phyloP scores from a whole-genome alignment of 768 basidiomycete genomes.

The Scleroderma bovista region DNA sequence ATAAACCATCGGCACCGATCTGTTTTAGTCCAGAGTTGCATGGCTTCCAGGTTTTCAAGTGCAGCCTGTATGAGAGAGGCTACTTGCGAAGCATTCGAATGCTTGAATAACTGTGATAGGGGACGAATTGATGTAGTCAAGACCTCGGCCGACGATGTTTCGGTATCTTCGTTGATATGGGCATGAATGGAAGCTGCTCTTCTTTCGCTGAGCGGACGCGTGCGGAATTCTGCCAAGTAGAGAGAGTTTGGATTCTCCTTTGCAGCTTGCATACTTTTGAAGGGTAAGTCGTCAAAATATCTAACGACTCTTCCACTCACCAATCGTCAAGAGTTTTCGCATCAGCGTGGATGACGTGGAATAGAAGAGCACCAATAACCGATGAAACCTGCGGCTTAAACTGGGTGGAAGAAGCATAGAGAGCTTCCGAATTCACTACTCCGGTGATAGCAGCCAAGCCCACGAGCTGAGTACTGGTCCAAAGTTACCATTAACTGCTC shows the following conservation, averaged over 20 bases:
- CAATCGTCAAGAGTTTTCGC: slow-evolving; percentile 58
- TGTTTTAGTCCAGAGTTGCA: slow-evolving; percentile 57
- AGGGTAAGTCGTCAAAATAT: background rate
- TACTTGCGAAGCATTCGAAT: slow-evolving; percentile 73
- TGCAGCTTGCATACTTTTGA: slow-evolving; percentile 48
- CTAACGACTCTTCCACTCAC: slow-evolving; percentile 33
- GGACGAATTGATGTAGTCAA: slow-evolving; percentile 68
- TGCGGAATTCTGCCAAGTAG: slow-evolving; percentile 81
- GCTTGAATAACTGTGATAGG: slow-evolving; percentile 64
- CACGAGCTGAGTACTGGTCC: slow-evolving; percentile 69
- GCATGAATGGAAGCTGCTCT: slow-evolving; percentile 86
- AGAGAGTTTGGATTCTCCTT: slow-evolving; percentile 70
- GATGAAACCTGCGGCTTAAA: slow-evolving; percentile 67
- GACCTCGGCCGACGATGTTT: slow-evolving; percentile 71
- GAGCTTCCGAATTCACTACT: slow-evolving; percentile 77
- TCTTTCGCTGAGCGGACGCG: slow-evolving; percentile 70
- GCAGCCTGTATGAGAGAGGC: slow-evolving; percentile 66
- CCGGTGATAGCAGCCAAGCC: slow-evolving; percentile 80
- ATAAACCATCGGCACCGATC: slow-evolving; percentile 82
- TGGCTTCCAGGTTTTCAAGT: slow-evolving; percentile 60
- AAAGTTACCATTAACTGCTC: background rate
- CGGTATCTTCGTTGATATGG: slow-evolving; percentile 84
- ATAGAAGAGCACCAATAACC: slow-evolving; percentile 67
- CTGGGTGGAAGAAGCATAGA: slow-evolving; percentile 67
- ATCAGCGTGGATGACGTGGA: slow-evolving; percentile 60